Evolutionary conservation across 2,329 filamentous ascomycete species (phyloP).

Genomic region (Pyrenophora seminiperda): DNA sequence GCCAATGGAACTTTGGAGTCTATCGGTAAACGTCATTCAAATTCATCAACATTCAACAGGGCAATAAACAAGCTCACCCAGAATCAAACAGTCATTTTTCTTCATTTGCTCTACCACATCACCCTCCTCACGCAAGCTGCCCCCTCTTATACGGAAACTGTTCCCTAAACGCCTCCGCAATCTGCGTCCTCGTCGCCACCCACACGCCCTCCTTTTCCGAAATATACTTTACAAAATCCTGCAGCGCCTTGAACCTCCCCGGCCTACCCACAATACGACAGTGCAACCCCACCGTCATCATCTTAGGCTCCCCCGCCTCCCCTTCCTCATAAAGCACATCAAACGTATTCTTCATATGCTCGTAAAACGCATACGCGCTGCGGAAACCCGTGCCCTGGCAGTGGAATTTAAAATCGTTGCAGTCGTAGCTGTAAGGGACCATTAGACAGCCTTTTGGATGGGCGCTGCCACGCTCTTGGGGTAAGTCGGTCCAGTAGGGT

Average conservation of each 20-base stretch:
- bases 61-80: too few relatives aligned
- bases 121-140: slow-evolving; percentile 31
- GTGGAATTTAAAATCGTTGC: slow-evolving; percentile 59
- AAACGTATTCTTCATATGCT: slow-evolving; percentile 58
- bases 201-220: slow-evolving; percentile 59
- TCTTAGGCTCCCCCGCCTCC: slow-evolving; percentile 42
- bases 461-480: slow-evolving; percentile 51
- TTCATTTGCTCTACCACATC: too few relatives aligned
- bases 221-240: slow-evolving; percentile 61
- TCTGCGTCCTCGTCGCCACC: slow-evolving; percentile 60
- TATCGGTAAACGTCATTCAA: slow-evolving; percentile 13
- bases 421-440: slow-evolving; percentile 62
- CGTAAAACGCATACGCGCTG: slow-evolving; percentile 52
- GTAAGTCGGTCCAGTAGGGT: slow-evolving; percentile 62
- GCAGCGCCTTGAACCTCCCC: slow-evolving; percentile 57
- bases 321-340: slow-evolving; percentile 61
- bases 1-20: slow-evolving; percentile 25
- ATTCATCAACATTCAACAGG: too few relatives aligned
- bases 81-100: too few relatives aligned
- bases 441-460: slow-evolving; percentile 58
- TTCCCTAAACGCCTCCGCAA: slow-evolving; percentile 56
- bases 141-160: slow-evolving; percentile 57
- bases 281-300: slow-evolving; percentile 64
- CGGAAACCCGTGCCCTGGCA: slow-evolving; percentile 53
- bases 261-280: slow-evolving; percentile 60